These are phyloP conservation scores for Leishmania mexicana DNA, from an alignment of 208 protist genomes.

Conservation along the genomic window DNA sequence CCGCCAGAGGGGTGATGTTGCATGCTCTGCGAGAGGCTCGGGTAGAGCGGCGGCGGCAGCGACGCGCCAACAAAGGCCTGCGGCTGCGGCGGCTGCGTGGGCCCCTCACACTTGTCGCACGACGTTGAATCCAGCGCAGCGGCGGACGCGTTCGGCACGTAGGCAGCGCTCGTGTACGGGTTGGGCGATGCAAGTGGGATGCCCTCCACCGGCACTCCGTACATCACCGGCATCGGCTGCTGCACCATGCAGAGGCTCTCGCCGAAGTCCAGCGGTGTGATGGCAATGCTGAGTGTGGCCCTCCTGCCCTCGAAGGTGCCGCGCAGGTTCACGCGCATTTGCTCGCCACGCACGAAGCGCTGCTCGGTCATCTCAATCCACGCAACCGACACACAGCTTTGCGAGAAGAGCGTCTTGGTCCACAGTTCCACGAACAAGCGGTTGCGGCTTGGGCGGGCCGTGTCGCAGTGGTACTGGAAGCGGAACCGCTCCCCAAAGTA, in stretches of 20 bases:
- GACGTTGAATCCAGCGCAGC: slow-evolving; percentile 11
- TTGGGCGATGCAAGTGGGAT: slow-evolving; percentile 25
- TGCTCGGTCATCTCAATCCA: slow-evolving; percentile 48
- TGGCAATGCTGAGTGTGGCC: slow-evolving; percentile 31
- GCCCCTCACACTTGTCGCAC: slow-evolving; percentile 12
- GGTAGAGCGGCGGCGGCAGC: slow-evolving; percentile 32
- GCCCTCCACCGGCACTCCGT: slow-evolving; percentile 29
- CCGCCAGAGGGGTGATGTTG: not conserved
- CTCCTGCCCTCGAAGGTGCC: slow-evolving; percentile 48
- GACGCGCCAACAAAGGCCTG: slow-evolving; percentile 18
- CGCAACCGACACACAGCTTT: slow-evolving; percentile 50
- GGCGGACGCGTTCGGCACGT: slow-evolving; percentile 25
- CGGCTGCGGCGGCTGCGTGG: slow-evolving; percentile 30
- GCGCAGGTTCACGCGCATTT: slow-evolving; percentile 31
- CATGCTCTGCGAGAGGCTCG: not conserved
- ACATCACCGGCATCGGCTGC: slow-evolving; percentile 8
- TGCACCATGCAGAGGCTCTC: not conserved
- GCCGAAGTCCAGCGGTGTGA: slow-evolving; percentile 49
- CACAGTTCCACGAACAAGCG: slow-evolving; percentile 63
- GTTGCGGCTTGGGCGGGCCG: slow-evolving; percentile 20
- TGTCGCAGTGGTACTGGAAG: slow-evolving; percentile 41
- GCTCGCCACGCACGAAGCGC: slow-evolving; percentile 31
- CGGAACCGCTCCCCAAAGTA: slow-evolving; percentile 51
- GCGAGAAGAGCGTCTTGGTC: slow-evolving; percentile 46
- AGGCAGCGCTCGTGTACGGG: slow-evolving; percentile 40